Evolutionary conservation across 2,329 filamentous ascomycete genomes (phyloP).

Genomic region (Penicillium paneum): DNA sequence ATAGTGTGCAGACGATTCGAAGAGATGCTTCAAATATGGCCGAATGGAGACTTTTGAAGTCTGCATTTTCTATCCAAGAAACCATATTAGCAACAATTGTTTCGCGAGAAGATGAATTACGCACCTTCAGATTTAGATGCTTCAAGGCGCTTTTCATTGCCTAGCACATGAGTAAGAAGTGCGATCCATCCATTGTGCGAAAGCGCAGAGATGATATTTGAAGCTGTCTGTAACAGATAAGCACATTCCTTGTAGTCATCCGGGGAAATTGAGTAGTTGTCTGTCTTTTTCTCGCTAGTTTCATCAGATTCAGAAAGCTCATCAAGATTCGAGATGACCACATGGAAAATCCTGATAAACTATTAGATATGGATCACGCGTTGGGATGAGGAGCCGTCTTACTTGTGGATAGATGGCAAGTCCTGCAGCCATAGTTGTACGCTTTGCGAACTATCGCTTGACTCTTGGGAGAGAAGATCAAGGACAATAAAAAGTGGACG

Average conservation of each 20-base stretch:
- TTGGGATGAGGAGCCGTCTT: slow-evolving; percentile 25
- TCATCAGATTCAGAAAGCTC: slow-evolving; percentile 29
- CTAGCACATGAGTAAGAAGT: slow-evolving; percentile 61
- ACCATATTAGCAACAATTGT: slow-evolving; percentile 1
- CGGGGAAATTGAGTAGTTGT: slow-evolving; percentile 46
- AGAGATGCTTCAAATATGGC: slow-evolving; percentile 33
- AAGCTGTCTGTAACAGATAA: slow-evolving; percentile 73
- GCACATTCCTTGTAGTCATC: slow-evolving; percentile 73
- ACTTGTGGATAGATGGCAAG: slow-evolving; percentile 50
- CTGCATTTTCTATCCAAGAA: slow-evolving; percentile 22
- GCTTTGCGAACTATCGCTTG: slow-evolving; percentile 70
- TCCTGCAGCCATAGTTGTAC: slow-evolving; percentile 75
- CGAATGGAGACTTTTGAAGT: slow-evolving; percentile 33
- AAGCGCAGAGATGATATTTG: slow-evolving; percentile 67
- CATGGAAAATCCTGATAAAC: slow-evolving; percentile 34
- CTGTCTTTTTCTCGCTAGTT: slow-evolving; percentile 22
- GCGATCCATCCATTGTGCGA: slow-evolving; percentile 68
- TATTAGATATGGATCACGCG: slow-evolving; percentile 15
- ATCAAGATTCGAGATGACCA: slow-evolving; percentile 36
- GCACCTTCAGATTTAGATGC: slow-evolving; percentile 51
- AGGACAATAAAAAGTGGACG: slow-evolving; percentile 78
- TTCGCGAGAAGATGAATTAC: not conserved
- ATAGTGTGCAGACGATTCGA: slow-evolving; percentile 28
- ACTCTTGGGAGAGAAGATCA: slow-evolving; percentile 71
- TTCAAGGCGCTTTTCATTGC: slow-evolving; percentile 47